These are phyloP conservation scores for Metarhizium rileyi DNA, from an alignment of 2,329 filamentous ascomycete species.

Conservation along the genomic window DNA sequence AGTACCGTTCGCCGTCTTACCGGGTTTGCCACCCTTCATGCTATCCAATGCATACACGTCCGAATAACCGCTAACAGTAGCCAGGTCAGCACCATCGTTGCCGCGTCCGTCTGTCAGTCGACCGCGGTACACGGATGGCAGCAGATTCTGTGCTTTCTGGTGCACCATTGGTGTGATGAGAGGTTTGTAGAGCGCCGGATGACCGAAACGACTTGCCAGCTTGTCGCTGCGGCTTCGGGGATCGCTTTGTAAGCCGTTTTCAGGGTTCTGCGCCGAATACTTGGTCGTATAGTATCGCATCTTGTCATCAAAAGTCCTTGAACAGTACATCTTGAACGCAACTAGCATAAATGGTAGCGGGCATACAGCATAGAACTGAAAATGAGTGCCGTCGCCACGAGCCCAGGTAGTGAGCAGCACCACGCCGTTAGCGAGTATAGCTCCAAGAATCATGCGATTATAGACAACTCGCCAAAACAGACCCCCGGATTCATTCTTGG, in stretches of 20 bases:
- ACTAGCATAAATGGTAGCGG: conserved; percentile 73
- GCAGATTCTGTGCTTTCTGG: conserved; percentile 75
- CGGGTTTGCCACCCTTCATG: conserved; percentile 53
- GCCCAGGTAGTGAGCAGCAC: conserved; percentile 68
- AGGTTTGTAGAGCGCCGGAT: conserved; percentile 81
- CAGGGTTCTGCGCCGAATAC: conserved; percentile 38
- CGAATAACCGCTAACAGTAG: conserved; percentile 62
- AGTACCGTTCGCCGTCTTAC: conserved; percentile 30
- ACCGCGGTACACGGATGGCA: conserved; percentile 79
- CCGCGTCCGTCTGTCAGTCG: conserved; percentile 60
- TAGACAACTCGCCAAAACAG: conserved; percentile 85
- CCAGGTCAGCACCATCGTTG: conserved; percentile 43
- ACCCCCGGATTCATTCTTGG: conserved; percentile 92
- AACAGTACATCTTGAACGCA: conserved; percentile 81
- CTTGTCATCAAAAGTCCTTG: conserved; percentile 62
- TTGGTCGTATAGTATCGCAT: conserved; percentile 71
- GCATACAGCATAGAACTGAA: conserved; percentile 55
- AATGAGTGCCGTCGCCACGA: conserved; percentile 49
- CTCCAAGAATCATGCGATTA: conserved; percentile 83
- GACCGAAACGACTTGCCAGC: conserved; percentile 71
- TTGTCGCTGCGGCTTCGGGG: conserved; percentile 52
- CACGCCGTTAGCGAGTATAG: conserved; percentile 68
- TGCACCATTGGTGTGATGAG: conserved; percentile 94
- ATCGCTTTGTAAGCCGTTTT: conserved; percentile 35
- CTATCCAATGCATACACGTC: conserved; percentile 71